A percentile compares a stretch with the other conserved stretches of the same genome.
phyloP scores from a whole-genome alignment of 345 rosid genomes.

The Citrus inodora region DNA sequence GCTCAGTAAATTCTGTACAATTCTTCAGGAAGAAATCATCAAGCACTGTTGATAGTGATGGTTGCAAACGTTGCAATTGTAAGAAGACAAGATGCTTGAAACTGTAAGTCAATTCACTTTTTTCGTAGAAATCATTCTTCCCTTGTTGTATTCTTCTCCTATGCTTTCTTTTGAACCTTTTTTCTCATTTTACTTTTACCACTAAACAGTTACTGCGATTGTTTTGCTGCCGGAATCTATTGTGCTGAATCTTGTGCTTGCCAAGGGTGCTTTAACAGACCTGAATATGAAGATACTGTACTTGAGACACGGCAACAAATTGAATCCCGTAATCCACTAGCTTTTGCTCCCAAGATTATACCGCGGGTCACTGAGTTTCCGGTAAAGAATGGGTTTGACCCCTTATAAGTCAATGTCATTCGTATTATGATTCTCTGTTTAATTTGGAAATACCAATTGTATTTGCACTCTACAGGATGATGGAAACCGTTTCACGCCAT shows the following conservation, averaged over 20 bases:
- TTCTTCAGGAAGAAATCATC: conserved; percentile 43
- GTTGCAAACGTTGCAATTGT: conserved; percentile 61
- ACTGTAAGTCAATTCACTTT: conserved; percentile 41
- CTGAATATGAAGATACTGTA: conserved; percentile 49
- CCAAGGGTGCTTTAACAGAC: conserved; percentile 55
- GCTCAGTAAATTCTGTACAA: not conserved
- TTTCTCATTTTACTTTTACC: not conserved
- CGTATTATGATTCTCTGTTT: not conserved
- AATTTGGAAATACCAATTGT: conserved; percentile 4
- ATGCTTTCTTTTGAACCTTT: not conserved
- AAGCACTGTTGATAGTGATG: conserved; percentile 27
- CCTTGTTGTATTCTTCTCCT: not conserved
- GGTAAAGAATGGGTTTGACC: conserved; percentile 18
- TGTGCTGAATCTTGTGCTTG: conserved; percentile 58
- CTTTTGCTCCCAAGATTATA: conserved; percentile 63
- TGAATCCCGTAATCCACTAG: conserved; percentile 59
- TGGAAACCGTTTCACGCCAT: conserved; percentile 27
- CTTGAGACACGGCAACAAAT: conserved; percentile 49
- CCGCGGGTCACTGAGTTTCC: conserved; percentile 19
- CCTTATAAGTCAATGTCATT: not conserved
- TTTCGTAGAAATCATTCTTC: not conserved
- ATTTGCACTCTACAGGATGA: conserved; percentile 35
- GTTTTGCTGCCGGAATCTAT: conserved; percentile 62
- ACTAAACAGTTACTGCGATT: conserved; percentile 60
- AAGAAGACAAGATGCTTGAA: conserved; percentile 62